These are phyloP conservation scores for Houttuynia cordata DNA, from an alignment of 164 flowering plant species.

Conservation along the genomic window DNA sequence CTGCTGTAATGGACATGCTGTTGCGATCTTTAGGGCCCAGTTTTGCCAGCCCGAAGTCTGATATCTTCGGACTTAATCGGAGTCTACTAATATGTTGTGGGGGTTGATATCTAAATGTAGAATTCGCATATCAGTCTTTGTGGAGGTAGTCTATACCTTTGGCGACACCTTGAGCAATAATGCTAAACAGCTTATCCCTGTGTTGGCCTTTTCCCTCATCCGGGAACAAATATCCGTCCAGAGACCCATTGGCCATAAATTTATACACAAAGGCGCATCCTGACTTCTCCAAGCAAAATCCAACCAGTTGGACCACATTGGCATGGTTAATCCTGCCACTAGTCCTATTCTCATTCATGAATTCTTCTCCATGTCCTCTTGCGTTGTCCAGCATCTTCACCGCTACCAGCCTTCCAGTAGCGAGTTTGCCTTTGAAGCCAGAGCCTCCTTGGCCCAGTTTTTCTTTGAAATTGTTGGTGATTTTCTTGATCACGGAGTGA, in stretches of 20 bases:
- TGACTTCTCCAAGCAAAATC: conserved; percentile 3
- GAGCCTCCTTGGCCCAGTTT: conserved; percentile 10
- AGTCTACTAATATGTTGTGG: conserved; percentile 8
- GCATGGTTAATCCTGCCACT: conserved; percentile 9
- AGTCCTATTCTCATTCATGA: conserved; percentile 8
- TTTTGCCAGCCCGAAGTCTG: conserved; percentile 13
- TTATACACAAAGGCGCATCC: conserved; percentile 6
- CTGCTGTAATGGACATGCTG: background rate
- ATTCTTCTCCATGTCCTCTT: conserved; percentile 4
- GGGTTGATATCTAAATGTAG: conserved; percentile 16
- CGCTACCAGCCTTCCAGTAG: conserved; percentile 1
- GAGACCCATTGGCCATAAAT: conserved; percentile 11
- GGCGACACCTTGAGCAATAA: conserved; percentile 6
- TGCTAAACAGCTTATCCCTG: conserved; percentile 6
- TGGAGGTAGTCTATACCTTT: conserved; percentile 8
- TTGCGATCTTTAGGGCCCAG: background rate
- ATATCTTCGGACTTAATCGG: conserved; percentile 9
- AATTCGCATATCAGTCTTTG: conserved; percentile 6
- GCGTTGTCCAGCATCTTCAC: conserved; percentile 8
- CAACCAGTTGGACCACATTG: conserved; percentile 8
- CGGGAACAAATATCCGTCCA: conserved; percentile 4
- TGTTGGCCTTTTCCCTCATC: background rate
- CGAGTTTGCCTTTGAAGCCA: conserved; percentile 8
- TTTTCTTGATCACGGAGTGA: conserved; percentile 4
- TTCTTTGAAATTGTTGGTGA: conserved; percentile 2